Conservation (phyloP, 768 basidiomycete species). For the Lactifluus echinatus region DNA sequence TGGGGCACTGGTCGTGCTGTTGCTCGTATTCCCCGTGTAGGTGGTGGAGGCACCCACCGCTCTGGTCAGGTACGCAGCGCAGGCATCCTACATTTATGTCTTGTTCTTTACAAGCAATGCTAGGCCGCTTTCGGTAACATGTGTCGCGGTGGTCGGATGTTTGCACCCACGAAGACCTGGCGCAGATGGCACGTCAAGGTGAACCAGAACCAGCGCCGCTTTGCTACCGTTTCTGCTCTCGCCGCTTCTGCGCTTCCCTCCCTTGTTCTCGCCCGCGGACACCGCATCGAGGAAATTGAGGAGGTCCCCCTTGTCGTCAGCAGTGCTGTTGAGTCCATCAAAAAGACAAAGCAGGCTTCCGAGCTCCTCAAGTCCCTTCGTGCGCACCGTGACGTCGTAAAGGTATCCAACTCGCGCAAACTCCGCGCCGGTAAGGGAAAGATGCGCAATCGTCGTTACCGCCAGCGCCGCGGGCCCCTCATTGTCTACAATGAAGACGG, state of each 20-base stretch:
- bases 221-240: constrained; percentile 94
- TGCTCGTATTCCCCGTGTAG: constrained; percentile 99
- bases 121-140: constrained; percentile 99
- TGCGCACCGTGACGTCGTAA: constrained; percentile 88
- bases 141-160: constrained; percentile 99
- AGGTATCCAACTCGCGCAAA: constrained; percentile 96
- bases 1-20: constrained; percentile 99
- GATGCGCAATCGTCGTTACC: constrained; percentile 91
- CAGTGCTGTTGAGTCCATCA: constrained; percentile 72
- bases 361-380: constrained; percentile 83
- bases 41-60: constrained; percentile 96
- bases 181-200: constrained; percentile 99
- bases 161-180: constrained; percentile 99
- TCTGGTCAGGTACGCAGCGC: constrained; percentile 75
- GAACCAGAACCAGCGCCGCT: constrained; percentile 98
- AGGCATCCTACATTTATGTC: not conserved
- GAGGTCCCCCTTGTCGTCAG: constrained; percentile 93
- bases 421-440: constrained; percentile 97
- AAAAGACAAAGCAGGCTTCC: constrained; percentile 96
- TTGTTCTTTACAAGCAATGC: constrained; percentile 6
- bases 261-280: constrained; percentile 96
- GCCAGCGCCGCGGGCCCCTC: constrained; percentile 95
- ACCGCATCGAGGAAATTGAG: constrained; percentile 94
- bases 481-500: constrained; percentile 96
- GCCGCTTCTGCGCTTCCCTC: constrained; percentile 97